Conservation (phyloP, 306 rosid genomes). For the Quercus agrifolia region DNA sequence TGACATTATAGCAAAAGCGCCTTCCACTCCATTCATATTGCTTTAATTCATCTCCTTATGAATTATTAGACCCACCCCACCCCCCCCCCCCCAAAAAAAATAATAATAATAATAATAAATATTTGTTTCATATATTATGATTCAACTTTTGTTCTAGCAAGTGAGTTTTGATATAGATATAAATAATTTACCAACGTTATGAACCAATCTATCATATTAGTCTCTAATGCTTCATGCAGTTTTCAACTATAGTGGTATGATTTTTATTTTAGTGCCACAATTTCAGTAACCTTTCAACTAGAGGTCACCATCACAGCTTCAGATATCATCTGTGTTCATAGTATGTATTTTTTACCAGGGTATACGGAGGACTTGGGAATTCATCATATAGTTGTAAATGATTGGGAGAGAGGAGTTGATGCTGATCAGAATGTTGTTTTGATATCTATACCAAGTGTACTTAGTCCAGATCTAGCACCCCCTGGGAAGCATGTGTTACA, state of each 20-base stretch:
- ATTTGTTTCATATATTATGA: background rate
- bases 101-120: background rate
- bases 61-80: no score
- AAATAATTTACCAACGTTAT: background rate
- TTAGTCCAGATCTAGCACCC: slow-evolving; percentile 78
- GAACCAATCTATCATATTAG: background rate
- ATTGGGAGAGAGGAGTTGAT: slow-evolving; percentile 94
- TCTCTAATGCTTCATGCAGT: background rate
- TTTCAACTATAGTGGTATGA: background rate
- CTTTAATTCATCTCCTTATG: background rate
- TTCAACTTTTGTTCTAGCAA: background rate
- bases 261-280: background rate
- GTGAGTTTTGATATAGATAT: background rate
- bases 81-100: no score
- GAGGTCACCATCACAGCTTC: background rate
- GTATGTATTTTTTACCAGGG: slow-evolving; percentile 34
- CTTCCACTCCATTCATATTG: background rate
- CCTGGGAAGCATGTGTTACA: slow-evolving; percentile 81
- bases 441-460: slow-evolving; percentile 86
- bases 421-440: slow-evolving; percentile 92
- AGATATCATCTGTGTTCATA: background rate
- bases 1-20: background rate
- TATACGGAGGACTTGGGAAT: slow-evolving; percentile 68
- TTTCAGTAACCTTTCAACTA: background rate
- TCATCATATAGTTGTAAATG: slow-evolving; percentile 93